Evolutionary conservation across 2,329 filamentous ascomycete species (phyloP), one percentile per base, ranked within the genome.

Genomic region (Grosmannia serpens): DNA sequence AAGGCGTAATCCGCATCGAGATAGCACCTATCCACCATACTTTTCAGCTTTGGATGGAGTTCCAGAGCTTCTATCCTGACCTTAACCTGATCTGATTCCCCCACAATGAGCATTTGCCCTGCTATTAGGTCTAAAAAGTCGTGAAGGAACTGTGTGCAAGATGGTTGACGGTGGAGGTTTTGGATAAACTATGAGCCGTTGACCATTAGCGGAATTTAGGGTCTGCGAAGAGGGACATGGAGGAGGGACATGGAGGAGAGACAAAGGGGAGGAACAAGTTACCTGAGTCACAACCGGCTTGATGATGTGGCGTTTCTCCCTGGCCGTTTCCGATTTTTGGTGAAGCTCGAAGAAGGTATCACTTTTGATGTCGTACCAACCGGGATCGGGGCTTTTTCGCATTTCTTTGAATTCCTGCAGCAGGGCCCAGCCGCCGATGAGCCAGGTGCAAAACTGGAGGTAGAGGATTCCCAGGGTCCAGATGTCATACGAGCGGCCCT

Each of bases 391-490:
- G 11, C 15, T 1, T 3, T 27, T 50, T 9, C 47, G 26, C 15
- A 20, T 20, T 26, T 20, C 10, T 15, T 13, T 6, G 8, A 50
- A 50, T 4, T 20, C 13, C 24, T 29, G 13, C 4, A 50, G 15
- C 1, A 50, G 24, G 13, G 24, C 13, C 47, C 47, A 50, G 11
- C 55, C 59, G 33, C 52, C 52, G 27, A 57, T 31, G 33, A 57
- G 47, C 57, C 57, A 61, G 3, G 52, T 64, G 2, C 62, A 41
- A 26, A 65, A 63, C 57, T 67, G 64, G 1, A 65, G 56, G 44
- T 61, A 63, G 7, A 65, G 56, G 26, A 61, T 63, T 15, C 63
- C 65, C 13, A 66, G 56, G 1, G 63, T 61, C 64, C 64, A 66
- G 7, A 65, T 60, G 31, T 66, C 65, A 27, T 59, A 66, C 4